These are phyloP conservation scores for Nakazawaea wyomingensis DNA, from an alignment of 805 yeast genomes.

Conservation along the genomic window DNA sequence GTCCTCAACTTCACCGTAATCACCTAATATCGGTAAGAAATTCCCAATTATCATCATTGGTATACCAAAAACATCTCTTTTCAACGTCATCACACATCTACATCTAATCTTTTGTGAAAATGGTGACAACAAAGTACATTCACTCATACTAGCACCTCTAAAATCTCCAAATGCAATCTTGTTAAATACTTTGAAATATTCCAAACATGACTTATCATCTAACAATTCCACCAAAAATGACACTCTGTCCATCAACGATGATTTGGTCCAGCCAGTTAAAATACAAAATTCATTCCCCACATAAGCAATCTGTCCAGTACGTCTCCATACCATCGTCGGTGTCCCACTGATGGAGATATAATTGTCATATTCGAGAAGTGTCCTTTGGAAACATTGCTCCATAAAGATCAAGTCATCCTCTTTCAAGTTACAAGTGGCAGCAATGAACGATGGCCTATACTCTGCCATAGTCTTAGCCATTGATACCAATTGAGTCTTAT, in stretches of 20 bases:
- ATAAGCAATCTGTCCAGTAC: constrained; percentile 93
- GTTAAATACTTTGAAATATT: constrained; percentile 81
- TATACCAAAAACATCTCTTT: constrained; percentile 91
- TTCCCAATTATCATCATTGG: constrained; percentile 97
- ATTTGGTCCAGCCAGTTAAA: constrained; percentile 84
- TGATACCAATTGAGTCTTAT: constrained; percentile 61
- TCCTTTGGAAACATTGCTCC: constrained; percentile 95
- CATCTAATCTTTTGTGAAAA: constrained; percentile 57
- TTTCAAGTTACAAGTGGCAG: constrained; percentile 81
- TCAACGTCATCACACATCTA: constrained; percentile 86
- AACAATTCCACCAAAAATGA: constrained; percentile 77
- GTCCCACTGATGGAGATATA: constrained; percentile 84
- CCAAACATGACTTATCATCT: constrained; percentile 83
- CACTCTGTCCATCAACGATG: constrained; percentile 57
- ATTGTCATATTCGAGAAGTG: constrained; percentile 82
- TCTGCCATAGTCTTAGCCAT: constrained; percentile 88
- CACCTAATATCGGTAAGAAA: constrained; percentile 68
- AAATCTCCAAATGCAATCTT: constrained; percentile 89
- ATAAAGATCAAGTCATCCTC: constrained; percentile 90
- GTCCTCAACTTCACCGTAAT: constrained; percentile 11
- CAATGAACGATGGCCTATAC: constrained; percentile 88
- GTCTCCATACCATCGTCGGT: constrained; percentile 92
- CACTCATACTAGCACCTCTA: constrained; percentile 82
- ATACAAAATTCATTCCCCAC: constrained; percentile 93
- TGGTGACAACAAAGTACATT: constrained; percentile 69